Conservation (phyloP, 305 asterid species). For the Fraxinus sp. region DNA sequence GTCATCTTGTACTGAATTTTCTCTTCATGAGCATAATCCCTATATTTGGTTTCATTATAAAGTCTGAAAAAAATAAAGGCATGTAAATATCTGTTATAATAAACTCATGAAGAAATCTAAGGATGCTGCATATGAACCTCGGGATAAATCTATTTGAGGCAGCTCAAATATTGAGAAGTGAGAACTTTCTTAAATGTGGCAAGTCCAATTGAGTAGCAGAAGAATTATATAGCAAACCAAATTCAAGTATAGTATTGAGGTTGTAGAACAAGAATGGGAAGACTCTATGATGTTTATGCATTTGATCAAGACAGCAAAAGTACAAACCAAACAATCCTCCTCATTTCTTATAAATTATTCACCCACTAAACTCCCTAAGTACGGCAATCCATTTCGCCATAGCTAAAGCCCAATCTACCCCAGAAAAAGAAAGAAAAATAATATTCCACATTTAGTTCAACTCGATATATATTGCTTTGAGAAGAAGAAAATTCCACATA, state of each 20-base stretch:
- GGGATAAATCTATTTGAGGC: neutral
- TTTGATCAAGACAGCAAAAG: neutral
- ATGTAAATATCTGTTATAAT: neutral
- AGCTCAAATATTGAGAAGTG: neutral
- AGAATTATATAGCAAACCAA: neutral
- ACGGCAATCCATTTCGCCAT: neutral
- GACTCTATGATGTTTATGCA: neutral
- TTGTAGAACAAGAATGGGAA: conserved; percentile 8
- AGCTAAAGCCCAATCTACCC: neutral
- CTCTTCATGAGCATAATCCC: conserved; percentile 73
- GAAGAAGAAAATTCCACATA: neutral
- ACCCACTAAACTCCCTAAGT: neutral
- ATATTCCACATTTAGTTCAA: neutral
- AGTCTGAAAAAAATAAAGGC: conserved; percentile 42
- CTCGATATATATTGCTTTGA: neutral
- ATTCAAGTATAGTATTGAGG: neutral
- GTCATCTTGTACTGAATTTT: conserved; percentile 47
- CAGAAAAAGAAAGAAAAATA: neutral
- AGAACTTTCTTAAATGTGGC: neutral
- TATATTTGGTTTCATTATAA: conserved; percentile 66
- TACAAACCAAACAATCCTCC: neutral
- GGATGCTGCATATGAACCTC: neutral
- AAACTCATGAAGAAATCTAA: neutral
- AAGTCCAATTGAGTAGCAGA: neutral
- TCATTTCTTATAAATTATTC: neutral